Evolutionary conservation across 495 filamentous ascomycete species (phyloP).

Genomic region (Xylaria palmicola): DNA sequence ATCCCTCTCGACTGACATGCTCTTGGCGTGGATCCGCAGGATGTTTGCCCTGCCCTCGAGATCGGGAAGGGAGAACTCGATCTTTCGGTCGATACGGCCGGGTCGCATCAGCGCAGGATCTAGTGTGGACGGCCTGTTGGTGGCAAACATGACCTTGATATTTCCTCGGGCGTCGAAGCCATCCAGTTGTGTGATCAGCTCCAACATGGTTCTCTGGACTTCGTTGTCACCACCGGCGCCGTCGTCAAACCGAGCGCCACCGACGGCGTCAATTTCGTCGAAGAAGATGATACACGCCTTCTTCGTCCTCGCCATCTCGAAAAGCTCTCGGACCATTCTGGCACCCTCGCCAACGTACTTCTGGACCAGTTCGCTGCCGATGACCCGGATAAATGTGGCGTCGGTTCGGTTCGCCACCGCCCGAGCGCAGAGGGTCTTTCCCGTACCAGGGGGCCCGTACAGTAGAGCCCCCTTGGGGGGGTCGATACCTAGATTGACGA

Average conservation of each 20-base stretch:
- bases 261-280: conserved; percentile 97
- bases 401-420: conserved; percentile 97
- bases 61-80: conserved; percentile 96
- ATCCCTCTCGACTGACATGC: conserved; percentile 97
- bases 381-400: conserved; percentile 97
- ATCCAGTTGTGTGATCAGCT: conserved; percentile 96
- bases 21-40: conserved; percentile 97
- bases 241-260: conserved; percentile 97
- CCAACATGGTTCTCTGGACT: conserved; percentile 98
- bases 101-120: conserved; percentile 97
- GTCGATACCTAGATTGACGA: conserved; percentile 96
- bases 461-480: conserved; percentile 96
- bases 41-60: conserved; percentile 97
- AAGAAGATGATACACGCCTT: conserved; percentile 99
- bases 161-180: conserved; percentile 97
- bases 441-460: conserved; percentile 95
- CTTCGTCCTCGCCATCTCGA: conserved; percentile 99
- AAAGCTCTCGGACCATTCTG: conserved; percentile 95
- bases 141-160: conserved; percentile 99
- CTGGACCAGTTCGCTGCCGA: conserved; percentile 94
- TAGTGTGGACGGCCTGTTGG: conserved; percentile 92
- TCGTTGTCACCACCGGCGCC: conserved; percentile 98
- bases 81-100: conserved; percentile 97
- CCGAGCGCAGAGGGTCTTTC: conserved; percentile 96
- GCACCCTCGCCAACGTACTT: conserved; percentile 99